Evolutionary conservation across 345 rosid species (phyloP).

Genomic region (Iberis pinnata): DNA sequence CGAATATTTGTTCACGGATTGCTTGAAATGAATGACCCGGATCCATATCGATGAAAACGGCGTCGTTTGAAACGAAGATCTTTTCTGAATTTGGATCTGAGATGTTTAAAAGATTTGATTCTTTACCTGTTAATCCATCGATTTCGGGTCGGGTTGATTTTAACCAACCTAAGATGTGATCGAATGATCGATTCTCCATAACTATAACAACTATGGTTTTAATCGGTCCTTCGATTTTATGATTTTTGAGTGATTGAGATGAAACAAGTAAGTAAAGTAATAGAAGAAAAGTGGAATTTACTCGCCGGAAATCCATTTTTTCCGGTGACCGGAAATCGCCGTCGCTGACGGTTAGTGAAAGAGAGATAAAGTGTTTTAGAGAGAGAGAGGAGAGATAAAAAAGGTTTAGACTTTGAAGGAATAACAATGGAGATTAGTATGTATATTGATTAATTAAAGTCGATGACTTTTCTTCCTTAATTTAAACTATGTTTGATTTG

Average conservation of each 20-base stretch:
- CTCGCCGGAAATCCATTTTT: conserved; percentile 47
- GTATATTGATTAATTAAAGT: not conserved
- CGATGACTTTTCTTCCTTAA: not conserved
- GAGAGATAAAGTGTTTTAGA: not conserved
- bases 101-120: conserved; percentile 52
- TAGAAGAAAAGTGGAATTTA: conserved; percentile 20
- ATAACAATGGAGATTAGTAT: conserved; percentile 13
- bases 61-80: conserved; percentile 66
- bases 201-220: conserved; percentile 84
- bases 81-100: conserved; percentile 51
- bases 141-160: conserved; percentile 79
- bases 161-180: conserved; percentile 94
- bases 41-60: conserved; percentile 79
- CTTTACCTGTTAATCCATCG: conserved; percentile 72
- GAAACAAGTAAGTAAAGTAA: conserved; percentile 50
- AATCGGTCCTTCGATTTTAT: conserved; percentile 73
- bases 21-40: conserved; percentile 99
- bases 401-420: conserved; percentile 6
- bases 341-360: not conserved
- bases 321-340: conserved; percentile 7
- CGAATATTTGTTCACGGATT: conserved; percentile 91
- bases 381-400: not conserved
- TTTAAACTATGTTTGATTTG: conserved; percentile 5
- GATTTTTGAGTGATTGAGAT: conserved; percentile 44
- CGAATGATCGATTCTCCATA: conserved; percentile 98